Percentiles rank a stretch among this genome's conserved stretches.
These are phyloP conservation scores for Chaetoscypha palmicola DNA, from an alignment of 2,329 filamentous ascomycete species.

Conservation along the genomic window DNA sequence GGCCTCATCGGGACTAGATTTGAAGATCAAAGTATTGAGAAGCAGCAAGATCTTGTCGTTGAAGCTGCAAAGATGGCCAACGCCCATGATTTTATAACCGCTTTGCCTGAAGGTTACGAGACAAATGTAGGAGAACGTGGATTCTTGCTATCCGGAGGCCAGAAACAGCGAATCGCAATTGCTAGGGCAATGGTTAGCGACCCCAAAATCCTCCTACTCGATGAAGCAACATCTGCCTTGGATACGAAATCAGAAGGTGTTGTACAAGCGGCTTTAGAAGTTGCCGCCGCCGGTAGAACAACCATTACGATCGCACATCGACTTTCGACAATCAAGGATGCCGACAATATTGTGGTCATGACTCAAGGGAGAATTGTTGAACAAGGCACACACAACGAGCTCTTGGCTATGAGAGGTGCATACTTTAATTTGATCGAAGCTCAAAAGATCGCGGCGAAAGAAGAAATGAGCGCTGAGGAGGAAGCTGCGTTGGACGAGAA, in stretches of 20 bases:
- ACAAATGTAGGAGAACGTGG: constrained; percentile 95
- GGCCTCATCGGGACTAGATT: constrained; percentile 79
- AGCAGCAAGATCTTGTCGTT: constrained; percentile 63
- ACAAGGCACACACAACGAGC: constrained; percentile 78
- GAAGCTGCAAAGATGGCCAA: constrained; percentile 86
- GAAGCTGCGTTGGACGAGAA: constrained; percentile 44
- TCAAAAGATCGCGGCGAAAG: constrained; percentile 66
- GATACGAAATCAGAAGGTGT: constrained; percentile 94
- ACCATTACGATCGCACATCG: constrained; percentile 96
- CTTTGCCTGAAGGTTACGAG: constrained; percentile 80
- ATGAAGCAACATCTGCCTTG: constrained; percentile 89
- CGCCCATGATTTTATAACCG: constrained; percentile 82
- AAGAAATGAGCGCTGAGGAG: constrained; percentile 46
- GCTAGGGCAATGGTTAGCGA: constrained; percentile 85
- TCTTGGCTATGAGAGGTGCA: constrained; percentile 63
- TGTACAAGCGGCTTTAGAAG: constrained; percentile 87
- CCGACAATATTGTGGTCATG: constrained; percentile 96
- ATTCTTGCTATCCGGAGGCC: constrained; percentile 85
- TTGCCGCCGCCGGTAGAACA: constrained; percentile 76
- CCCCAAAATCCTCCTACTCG: constrained; percentile 84
- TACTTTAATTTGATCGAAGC: constrained; percentile 85
- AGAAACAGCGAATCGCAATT: constrained; percentile 96
- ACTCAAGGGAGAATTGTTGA: constrained; percentile 78
- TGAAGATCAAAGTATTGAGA: constrained; percentile 61
- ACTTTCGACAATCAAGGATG: constrained; percentile 86